Percentiles rank a stretch among this genome's conserved stretches.
Conservation (phyloP, 257 asterid genomes). For the Knoxia roxburghii region DNA sequence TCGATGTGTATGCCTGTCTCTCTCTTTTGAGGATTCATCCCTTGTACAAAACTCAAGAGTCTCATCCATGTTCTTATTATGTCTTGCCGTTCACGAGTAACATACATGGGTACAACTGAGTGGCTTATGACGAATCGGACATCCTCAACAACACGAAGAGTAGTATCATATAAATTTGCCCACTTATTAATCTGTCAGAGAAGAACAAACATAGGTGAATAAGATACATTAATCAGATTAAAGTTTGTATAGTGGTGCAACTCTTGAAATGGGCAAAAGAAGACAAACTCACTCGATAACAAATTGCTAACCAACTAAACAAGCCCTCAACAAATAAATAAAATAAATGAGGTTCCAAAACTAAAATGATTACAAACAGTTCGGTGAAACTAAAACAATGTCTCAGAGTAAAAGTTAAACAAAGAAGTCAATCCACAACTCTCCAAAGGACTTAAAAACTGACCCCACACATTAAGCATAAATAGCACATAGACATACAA, state of each 20-base stretch:
- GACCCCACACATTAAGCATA: too few species aligned
- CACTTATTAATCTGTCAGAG: conserved; percentile 71
- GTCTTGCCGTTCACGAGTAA: conserved; percentile 66
- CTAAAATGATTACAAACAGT: not conserved
- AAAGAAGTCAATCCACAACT: not conserved
- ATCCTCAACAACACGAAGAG: conserved; percentile 79
- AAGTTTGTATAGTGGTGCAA: not conserved
- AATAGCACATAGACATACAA: not conserved
- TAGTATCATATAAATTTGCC: conserved; percentile 68
- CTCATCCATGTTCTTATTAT: conserved; percentile 74
- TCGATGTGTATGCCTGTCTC: conserved; percentile 79
- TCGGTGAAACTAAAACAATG: too few species aligned
- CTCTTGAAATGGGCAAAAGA: not conserved
- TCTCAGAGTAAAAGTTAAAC: not conserved
- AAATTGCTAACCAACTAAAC: not conserved
- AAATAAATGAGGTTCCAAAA: not conserved
- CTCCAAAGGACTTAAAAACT: not conserved
- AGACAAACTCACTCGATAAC: not conserved
- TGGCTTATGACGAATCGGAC: conserved; percentile 91
- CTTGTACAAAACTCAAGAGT: conserved; percentile 84
- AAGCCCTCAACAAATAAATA: not conserved
- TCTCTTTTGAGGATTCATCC: conserved; percentile 89
- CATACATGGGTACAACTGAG: conserved; percentile 62
- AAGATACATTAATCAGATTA: not conserved
- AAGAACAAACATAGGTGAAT: conserved; percentile 16